A percentile compares a stretch with the other conserved stretches of the same genome.
Conservation (phyloP, 352 stramenopile genomes). For the Phytophthora kernoviae region DNA sequence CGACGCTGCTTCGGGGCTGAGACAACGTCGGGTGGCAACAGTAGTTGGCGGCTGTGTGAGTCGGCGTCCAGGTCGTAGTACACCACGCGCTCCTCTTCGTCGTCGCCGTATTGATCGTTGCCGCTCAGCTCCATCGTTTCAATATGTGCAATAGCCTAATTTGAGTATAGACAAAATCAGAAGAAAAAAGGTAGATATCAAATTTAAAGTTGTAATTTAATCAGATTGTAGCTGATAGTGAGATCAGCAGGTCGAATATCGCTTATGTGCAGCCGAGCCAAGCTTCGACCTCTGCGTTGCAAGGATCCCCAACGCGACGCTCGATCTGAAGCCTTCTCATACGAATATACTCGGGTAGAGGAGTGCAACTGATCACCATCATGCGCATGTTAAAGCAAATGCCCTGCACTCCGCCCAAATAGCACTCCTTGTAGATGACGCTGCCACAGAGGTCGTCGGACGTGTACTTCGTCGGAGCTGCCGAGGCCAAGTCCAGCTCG, state of each 20-base stretch:
- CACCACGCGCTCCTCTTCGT: conserved; percentile 57
- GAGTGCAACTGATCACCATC: conserved; percentile 46
- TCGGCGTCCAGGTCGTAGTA: conserved; percentile 62
- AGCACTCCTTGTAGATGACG: conserved; percentile 40
- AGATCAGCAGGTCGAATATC: no score
- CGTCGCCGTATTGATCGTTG: conserved; percentile 21
- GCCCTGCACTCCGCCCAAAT: conserved; percentile 21
- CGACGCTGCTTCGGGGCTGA: conserved; percentile 2
- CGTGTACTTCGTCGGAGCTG: conserved; percentile 24
- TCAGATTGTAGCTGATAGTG: no score
- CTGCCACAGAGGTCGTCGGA: conserved; percentile 36
- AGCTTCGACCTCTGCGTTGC: conserved; percentile 31
- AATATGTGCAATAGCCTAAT: conserved; percentile 6
- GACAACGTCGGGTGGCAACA: conserved; percentile 26
- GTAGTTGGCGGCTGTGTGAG: conserved; percentile 22
- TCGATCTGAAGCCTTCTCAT: conserved; percentile 44
- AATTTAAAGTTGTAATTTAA: no score
- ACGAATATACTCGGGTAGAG: conserved; percentile 21
- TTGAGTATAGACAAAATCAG: neutral
- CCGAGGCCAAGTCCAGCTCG: conserved; percentile 23
- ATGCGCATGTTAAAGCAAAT: conserved; percentile 57
- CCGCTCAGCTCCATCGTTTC: no score
- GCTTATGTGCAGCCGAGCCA: conserved; percentile 43
- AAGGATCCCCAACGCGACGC: conserved; percentile 28
- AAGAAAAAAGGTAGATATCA: no score